Evolutionary conservation across 352 stramenopile genomes (phyloP), one percentile per base, ranked within the genome.

Genomic region (Phytophthora aleatoria): DNA sequence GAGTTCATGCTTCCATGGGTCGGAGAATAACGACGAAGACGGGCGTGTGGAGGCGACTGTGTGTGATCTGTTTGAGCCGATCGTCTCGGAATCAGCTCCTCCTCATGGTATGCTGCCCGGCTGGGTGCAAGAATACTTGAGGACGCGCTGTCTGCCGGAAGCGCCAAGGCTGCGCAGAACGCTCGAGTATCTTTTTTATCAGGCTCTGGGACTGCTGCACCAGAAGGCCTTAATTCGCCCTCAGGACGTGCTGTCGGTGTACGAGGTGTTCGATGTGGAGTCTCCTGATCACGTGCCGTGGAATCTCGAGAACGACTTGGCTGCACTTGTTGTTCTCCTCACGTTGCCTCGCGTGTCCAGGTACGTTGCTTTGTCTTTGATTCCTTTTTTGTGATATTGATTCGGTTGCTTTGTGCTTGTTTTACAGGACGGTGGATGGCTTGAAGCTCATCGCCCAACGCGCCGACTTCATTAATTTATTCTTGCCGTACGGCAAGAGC

Each of bases 401-500:
- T 52, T 10, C 26, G 26, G 16, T 61, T 33, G 15, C 35, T 16
- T 35, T 65, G 56, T 59, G n/a, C 15, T 30, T 67, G 36, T 20
- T 27, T 30, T 61, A 49, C 59, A 77, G 70, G 49, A 74, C 70
- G 43, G 65, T 72, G 61, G 79, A 93, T 28, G 86, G 79, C 8
- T 68, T 95, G 30, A 73, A 63, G n/a, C 64, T 93, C 43, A 81
- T 95, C n/a, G 67, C 74, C 3, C 64, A 77, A 30, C 69, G 73
- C 8, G 44, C 69, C 1, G 65, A 80, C 33, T 88, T 89, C 45
- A 58, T 82, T 43, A 74, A 79, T 44, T 76, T 93, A 26, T 88
- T 94, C 48, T 66, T 95, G 30, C 81, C 85, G 38, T 95, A 92
- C 44, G 80, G 79, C 16, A 89, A 84, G 60, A 81, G 57, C 64